These are phyloP conservation scores for Phallus indusiatus DNA, from an alignment of 768 basidiomycete species.

Conservation along the genomic window DNA sequence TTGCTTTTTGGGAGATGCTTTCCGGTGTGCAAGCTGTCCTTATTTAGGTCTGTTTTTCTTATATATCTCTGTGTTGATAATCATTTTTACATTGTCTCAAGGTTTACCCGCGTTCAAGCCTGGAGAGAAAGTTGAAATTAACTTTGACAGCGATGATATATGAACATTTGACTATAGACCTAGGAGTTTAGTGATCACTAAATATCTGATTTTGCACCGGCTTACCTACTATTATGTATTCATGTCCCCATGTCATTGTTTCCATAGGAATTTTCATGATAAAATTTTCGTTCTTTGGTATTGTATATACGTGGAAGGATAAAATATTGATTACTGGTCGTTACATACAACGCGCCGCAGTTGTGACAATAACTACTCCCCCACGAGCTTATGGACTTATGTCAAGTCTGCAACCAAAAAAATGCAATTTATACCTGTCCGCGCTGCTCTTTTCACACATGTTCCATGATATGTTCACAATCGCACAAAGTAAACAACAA, in stretches of 20 bases:
- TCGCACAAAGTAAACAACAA: constrained; percentile 53
- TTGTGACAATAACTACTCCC: no score
- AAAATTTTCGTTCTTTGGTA: no score
- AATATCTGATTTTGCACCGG: not conserved
- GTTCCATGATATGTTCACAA: constrained; percentile 59
- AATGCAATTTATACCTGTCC: constrained; percentile 71
- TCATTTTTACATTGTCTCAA: constrained; percentile 24
- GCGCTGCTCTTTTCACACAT: constrained; percentile 59
- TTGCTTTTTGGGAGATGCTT: constrained; percentile 97
- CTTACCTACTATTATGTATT: not conserved
- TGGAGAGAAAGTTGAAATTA: constrained; percentile 93
- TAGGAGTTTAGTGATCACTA: no score
- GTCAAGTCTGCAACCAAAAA: constrained; percentile 39
- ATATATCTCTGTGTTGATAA: constrained; percentile 4
- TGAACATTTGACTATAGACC: no score
- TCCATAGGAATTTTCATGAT: not conserved
- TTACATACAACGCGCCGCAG: no score
- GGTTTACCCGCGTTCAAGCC: constrained; percentile 97
- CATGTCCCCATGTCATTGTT: not conserved
- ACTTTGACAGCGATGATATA: constrained; percentile 83
- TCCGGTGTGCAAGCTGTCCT: constrained; percentile 92
- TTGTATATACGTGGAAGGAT: no score
- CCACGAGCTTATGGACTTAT: constrained; percentile 26
- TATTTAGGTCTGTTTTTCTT: constrained; percentile 73
- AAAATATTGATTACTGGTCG: no score